phyloP scores from a whole-genome alignment of 2,329 filamentous ascomycete species.

The Colletotrichum gigasporum region DNA sequence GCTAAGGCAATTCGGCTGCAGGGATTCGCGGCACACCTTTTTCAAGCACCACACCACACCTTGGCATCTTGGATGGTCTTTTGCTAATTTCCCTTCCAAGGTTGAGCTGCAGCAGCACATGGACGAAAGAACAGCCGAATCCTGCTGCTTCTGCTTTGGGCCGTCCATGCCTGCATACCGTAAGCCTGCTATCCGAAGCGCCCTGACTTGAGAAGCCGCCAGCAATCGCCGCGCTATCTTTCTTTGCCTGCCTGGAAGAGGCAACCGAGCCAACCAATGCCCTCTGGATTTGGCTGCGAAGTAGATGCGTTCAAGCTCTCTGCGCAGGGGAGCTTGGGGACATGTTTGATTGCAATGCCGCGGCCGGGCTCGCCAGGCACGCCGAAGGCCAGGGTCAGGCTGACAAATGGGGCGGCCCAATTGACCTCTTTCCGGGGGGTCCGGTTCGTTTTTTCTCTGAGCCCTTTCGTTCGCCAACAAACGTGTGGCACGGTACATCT shows the following conservation, averaged over 20 bases:
- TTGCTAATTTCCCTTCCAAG: constrained; percentile 32
- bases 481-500: neutral
- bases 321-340: neutral
- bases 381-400: constrained; percentile 3
- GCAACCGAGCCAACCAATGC: neutral
- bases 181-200: neutral
- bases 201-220: neutral
- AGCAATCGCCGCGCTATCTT: neutral
- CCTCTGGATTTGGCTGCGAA: neutral
- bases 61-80: constrained; percentile 31
- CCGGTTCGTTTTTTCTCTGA: neutral
- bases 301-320: neutral
- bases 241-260: neutral
- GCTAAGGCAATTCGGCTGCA: constrained; percentile 25
- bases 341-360: constrained; percentile 20
- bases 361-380: constrained; percentile 12
- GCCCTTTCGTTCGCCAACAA: neutral
- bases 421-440: neutral
- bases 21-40: constrained; percentile 28
- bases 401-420: neutral
- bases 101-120: constrained; percentile 29
- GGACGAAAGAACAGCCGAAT: constrained; percentile 19
- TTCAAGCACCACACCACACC: constrained; percentile 24
- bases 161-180: constrained; percentile 3
- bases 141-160: constrained; percentile 20